phyloP scores from a whole-genome alignment of 176 grass and related monocot species.

The Eragrostis nindensis region DNA sequence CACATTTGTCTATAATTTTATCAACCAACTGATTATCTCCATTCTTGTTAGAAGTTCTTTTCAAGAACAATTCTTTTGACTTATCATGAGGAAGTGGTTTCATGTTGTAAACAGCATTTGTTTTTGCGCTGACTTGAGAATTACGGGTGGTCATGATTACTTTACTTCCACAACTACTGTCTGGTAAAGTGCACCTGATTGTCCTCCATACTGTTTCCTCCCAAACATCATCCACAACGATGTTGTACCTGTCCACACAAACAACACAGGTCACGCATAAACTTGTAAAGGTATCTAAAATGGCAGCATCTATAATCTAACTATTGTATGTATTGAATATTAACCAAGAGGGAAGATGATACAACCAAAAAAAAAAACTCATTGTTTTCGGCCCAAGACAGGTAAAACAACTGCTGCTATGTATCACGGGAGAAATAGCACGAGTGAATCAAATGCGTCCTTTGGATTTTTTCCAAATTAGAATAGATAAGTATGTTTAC shows the following conservation, averaged over 20 bases:
- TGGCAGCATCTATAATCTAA: too few species aligned
- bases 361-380: too few species aligned
- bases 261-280: not conserved
- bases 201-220: not conserved
- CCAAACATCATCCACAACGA: not conserved
- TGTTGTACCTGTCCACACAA: not conserved
- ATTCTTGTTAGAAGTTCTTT: not conserved
- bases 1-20: conserved; percentile 15
- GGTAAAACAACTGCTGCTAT: too few species aligned
- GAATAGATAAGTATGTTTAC: too few species aligned
- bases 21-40: not conserved
- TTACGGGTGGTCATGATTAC: not conserved
- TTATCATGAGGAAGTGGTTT: not conserved
- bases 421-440: too few species aligned
- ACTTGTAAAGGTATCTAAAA: not conserved
- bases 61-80: not conserved
- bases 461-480: too few species aligned
- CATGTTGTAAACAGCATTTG: not conserved
- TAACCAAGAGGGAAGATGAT: too few species aligned
- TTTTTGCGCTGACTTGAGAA: not conserved
- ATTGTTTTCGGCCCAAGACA: too few species aligned
- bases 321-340: too few species aligned
- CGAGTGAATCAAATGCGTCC: too few species aligned
- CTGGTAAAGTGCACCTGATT: not conserved
- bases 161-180: not conserved